These are phyloP conservation scores for Pterocarpus santalinus DNA, from an alignment of 306 rosid genomes.

Conservation along the genomic window DNA sequence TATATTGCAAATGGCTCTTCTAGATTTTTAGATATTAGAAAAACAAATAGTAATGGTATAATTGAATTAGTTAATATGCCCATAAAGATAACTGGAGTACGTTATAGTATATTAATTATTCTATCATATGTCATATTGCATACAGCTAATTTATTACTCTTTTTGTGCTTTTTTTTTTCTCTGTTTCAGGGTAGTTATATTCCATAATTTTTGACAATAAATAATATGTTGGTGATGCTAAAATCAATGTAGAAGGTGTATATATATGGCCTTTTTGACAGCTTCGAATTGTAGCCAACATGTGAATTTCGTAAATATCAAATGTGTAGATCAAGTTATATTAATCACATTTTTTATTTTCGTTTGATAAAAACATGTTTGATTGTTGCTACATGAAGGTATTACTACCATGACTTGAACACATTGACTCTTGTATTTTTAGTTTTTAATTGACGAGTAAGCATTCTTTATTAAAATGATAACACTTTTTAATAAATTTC, in stretches of 20 bases:
- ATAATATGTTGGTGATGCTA: constrained; percentile 83
- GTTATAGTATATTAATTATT: background rate
- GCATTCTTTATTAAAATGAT: no score
- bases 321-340: constrained; percentile 33
- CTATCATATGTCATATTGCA: background rate
- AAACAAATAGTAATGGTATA: constrained; percentile 65
- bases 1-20: constrained; percentile 79
- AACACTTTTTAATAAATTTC: no score
- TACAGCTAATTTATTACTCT: background rate
- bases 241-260: constrained; percentile 97
- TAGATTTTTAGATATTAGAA: constrained; percentile 84
- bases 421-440: no score
- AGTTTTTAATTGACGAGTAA: no score
- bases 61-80: no score
- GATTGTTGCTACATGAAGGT: no score
- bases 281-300: constrained; percentile 63
- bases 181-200: constrained; percentile 75
- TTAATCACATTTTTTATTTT: no score
- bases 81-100: no score
- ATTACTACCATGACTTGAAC: no score
- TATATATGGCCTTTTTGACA: no score
- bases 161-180: constrained; percentile 38
- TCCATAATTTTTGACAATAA: constrained; percentile 85
- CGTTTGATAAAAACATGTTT: no score
- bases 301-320: constrained; percentile 50